Base-by-base conservation (phyloP, 2,329 filamentous ascomycete genomes). In the Microdochium paspali region DNA sequence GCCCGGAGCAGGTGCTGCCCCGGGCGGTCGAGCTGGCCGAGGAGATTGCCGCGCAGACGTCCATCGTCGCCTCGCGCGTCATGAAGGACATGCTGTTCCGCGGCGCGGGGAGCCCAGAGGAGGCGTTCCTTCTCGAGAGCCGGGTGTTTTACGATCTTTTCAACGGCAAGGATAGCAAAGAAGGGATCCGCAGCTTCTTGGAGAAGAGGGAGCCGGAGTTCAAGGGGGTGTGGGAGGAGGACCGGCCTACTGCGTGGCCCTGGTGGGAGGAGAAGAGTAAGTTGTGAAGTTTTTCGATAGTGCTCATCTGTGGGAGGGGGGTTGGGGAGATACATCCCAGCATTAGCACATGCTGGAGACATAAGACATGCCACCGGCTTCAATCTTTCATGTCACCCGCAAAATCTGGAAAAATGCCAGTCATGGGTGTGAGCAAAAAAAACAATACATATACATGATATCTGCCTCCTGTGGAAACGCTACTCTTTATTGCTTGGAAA, bases 61-160 rank as follows among this genome's bases (percentile, higher is more conserved):
- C 82, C 54, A 66, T 67, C 1, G 76, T 88, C 24, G 77, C 79
- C 24, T 79, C 77, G 9, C 73, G 77, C 53, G 58, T 88, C 48
- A 89, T 87, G 76, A 77, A 79, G 58, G 85, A 88, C 56, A 63
- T 90, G 68, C 82, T 90, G 69, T 87, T 76, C 55, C 67, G 78
- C 25, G 72, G 73, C 30, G 69, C 72, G 0, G 70, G 66, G 18
- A 79, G 73, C 21, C 76, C 84, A 0, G 86, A 90, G 66, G 82
- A 73, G 45, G 78, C 84, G 47, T 84, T 88, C 67, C 62, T 88
- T 53, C 65, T 90, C 25, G 85, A 90, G 65, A 80, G 76, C 53
- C 73, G 69, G 51, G 62, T 86, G n/a, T 70, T 85, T 48, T 76
- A 74, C 56, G 78, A 82, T 53, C 50, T 85, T 49, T 81, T 82